Conservation (phyloP, 768 basidiomycete genomes). For the Tylopilus balloui region DNA sequence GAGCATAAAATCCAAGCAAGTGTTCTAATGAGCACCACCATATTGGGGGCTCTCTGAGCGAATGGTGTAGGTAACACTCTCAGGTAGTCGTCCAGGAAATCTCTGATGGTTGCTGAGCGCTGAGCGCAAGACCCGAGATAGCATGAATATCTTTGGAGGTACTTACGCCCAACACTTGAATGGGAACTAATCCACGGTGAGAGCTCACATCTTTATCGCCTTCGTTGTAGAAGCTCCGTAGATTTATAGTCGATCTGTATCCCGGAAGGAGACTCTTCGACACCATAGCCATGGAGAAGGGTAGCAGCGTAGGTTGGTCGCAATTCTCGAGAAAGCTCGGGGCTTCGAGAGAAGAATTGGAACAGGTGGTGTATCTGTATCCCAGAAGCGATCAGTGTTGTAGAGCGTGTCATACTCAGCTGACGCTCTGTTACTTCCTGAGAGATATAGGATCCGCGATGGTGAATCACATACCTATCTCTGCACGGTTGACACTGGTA, state of each 20-base stretch:
- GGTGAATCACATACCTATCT: neutral
- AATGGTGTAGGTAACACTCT: neutral
- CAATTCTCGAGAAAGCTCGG: neutral
- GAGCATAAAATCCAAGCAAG: slow-evolving; percentile 1
- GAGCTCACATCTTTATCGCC: neutral
- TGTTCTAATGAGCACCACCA: neutral
- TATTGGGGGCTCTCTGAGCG: neutral
- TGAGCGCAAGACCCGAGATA: neutral
- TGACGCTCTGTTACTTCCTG: neutral
- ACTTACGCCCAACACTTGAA: neutral
- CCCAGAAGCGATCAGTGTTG: neutral
- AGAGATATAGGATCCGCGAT: neutral
- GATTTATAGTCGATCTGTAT: neutral
- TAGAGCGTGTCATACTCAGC: neutral
- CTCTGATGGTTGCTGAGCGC: neutral
- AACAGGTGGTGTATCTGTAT: neutral
- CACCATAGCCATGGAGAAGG: neutral
- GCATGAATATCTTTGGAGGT: neutral
- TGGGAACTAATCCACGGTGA: slow-evolving; percentile 2
- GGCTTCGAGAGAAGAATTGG: slow-evolving; percentile 1
- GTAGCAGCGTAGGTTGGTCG: neutral
- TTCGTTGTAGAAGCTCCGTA: neutral
- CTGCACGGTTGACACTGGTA: neutral
- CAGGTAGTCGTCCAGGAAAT: neutral
- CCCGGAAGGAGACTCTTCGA: neutral